These are phyloP conservation scores for Chlorociboria aeruginascens DNA, from an alignment of 495 filamentous ascomycete genomes.

Conservation along the genomic window DNA sequence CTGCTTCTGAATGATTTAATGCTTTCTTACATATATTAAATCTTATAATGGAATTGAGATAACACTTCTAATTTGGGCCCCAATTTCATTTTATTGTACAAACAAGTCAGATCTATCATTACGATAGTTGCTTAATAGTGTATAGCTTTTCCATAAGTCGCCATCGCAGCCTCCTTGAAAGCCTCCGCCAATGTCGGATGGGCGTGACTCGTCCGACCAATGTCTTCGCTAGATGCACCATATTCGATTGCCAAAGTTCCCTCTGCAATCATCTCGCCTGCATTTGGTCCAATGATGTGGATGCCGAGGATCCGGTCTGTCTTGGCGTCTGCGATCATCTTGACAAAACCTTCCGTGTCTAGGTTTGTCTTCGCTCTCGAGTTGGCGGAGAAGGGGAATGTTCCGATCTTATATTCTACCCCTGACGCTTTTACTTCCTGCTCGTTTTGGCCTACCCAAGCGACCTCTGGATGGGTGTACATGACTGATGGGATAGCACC, in stretches of 20 bases:
- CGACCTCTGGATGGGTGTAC: constrained; percentile 98
- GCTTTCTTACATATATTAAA: too few species aligned
- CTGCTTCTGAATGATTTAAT: too few species aligned
- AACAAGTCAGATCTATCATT: too few species aligned
- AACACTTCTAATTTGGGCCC: too few species aligned
- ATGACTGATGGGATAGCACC: constrained; percentile 94
- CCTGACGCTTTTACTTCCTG: constrained; percentile 84
- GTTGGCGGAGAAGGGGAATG: constrained; percentile 96
- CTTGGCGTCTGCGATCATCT: constrained; percentile 94
- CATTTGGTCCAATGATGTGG: constrained; percentile 92
- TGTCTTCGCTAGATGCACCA: constrained; percentile 87
- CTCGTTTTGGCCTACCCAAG: constrained; percentile 98
- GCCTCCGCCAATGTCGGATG: constrained; percentile 89
- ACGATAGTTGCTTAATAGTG: constrained; percentile 56
- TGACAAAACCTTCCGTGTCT: constrained; percentile 91
- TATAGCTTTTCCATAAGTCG: constrained; percentile 90
- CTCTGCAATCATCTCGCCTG: constrained; percentile 99
- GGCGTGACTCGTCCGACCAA: constrained; percentile 90
- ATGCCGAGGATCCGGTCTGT: constrained; percentile 91
- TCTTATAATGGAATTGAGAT: too few species aligned
- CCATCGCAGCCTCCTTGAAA: constrained; percentile 99
- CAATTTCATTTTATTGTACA: too few species aligned
- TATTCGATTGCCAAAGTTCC: constrained; percentile 93
- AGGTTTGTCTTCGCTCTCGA: constrained; percentile 97
- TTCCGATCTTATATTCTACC: constrained; percentile 80